Evolutionary conservation across 176 grass and related monocot genomes (phyloP).

Genomic region (maize (Zea mays)): DNA sequence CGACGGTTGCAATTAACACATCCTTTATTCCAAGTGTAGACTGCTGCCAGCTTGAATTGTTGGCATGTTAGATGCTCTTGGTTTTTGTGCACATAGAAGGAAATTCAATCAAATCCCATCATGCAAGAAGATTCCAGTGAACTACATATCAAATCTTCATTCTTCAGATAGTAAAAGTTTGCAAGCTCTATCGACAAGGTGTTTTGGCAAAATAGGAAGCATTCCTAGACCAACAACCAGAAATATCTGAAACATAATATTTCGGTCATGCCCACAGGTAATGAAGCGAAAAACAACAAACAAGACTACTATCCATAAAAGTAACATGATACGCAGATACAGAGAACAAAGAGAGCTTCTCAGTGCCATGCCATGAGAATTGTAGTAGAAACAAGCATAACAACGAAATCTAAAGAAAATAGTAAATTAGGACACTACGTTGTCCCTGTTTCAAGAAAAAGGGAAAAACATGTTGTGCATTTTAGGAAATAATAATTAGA

Average conservation of each 20-base stretch:
- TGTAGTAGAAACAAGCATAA: background rate
- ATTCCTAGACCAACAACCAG: slow-evolving; percentile 85
- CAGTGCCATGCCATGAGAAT: background rate
- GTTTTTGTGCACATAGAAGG: slow-evolving; percentile 55
- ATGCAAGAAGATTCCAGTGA: background rate
- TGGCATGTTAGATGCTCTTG: slow-evolving; percentile 76
- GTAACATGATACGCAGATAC: background rate
- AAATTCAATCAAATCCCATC: background rate
- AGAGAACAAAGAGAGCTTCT: background rate
- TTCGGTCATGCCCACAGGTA: background rate
- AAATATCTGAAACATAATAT: slow-evolving; percentile 60
- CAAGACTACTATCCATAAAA: background rate
- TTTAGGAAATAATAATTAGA: no score
- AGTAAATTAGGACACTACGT: no score
- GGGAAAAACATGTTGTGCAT: no score
- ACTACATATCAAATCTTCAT: background rate
- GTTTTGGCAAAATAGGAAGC: slow-evolving; percentile 69
- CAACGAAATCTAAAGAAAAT: background rate
- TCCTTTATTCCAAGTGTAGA: slow-evolving; percentile 67
- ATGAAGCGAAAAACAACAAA: background rate
- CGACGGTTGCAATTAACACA: background rate
- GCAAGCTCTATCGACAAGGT: slow-evolving; percentile 77
- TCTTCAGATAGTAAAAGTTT: slow-evolving; percentile 56
- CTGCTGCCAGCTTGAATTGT: slow-evolving; percentile 71
- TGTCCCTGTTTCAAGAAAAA: no score